Conservation (phyloP, 202 grass and related monocot genomes). For the Schoenoplectus triqueter region DNA sequence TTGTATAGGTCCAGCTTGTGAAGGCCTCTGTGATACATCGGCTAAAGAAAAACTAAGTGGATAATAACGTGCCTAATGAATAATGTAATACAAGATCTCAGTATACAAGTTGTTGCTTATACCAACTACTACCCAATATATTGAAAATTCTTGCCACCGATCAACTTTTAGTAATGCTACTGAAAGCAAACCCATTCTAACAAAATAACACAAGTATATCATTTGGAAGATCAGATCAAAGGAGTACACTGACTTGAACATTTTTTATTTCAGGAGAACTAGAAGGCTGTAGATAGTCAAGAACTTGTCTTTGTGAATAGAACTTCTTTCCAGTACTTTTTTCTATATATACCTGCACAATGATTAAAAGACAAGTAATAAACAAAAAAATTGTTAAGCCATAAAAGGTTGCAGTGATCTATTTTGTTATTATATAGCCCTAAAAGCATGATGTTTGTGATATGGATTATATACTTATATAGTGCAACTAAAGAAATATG, state of each 20-base stretch:
- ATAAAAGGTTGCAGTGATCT: background rate
- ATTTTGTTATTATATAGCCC: background rate
- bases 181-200: background rate
- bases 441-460: background rate
- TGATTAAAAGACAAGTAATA: background rate
- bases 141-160: conserved; percentile 7
- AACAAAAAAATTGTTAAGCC: background rate
- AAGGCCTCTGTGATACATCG: background rate
- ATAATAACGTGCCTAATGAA: background rate
- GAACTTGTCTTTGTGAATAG: conserved; percentile 21
- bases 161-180: no score
- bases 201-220: background rate
- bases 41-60: background rate
- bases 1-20: background rate
- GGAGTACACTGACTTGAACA: background rate
- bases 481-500: background rate
- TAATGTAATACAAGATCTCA: background rate
- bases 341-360: conserved; percentile 35
- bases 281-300: conserved; percentile 17
- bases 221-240: conserved; percentile 19
- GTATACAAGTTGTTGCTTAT: background rate
- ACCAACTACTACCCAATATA: background rate
- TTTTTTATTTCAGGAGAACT: background rate
- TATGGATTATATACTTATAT: background rate
- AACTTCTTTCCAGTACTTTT: conserved; percentile 30